Base-by-base conservation (phyloP, 2,329 filamentous ascomycete species). In the Bipolaris cookei region DNA sequence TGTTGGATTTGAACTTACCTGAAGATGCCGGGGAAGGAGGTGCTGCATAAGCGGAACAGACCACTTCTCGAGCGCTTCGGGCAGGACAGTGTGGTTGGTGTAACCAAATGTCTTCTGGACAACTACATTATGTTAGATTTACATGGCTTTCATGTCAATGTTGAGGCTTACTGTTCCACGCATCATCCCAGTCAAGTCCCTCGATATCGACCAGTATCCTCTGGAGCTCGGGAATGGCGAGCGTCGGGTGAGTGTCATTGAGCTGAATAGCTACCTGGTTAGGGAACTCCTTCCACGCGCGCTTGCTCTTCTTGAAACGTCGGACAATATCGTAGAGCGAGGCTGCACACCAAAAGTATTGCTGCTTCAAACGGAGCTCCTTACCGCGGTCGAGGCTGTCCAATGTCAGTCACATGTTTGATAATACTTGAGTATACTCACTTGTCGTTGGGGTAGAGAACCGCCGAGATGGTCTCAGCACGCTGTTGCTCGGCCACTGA, bases 281-380 rank as follows among this genome's bases (percentile, higher is more conserved):
- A 42, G 94, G 84, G 79, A 99, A 99, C 71, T 96, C 90, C 65
- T 80, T 88, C 95, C 95, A 99, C 6, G 89, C 81, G 62, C 94
- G 88, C 81, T 91, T 92, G 16, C 92, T 88, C 85, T 98, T 99
- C 84, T 98, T 99, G 87, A 98, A 99, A 57, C 95, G 89, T 56
- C 95, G 90, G 58, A 99, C 90, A 74, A 99, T 99, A 71, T 99
- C 95, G 73, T 92, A 92, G 3, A 99, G 84, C 14, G 95, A 99
- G 14, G 95, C 95, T 50, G 95, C 93, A 72, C 97, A 96, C 95
- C 95, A 99, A 81, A 99, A 99, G 84, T 99, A 99, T 78, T 99
- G 95, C 78, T 99, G 95, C 85, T 99, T 99, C 77, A 99, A 80
- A 51, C 95, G 91, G 62, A 99, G 87, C 82, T 99, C 95, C 79